Conservation (phyloP, 352 stramenopile genomes). For the Phytophthora vignae region DNA sequence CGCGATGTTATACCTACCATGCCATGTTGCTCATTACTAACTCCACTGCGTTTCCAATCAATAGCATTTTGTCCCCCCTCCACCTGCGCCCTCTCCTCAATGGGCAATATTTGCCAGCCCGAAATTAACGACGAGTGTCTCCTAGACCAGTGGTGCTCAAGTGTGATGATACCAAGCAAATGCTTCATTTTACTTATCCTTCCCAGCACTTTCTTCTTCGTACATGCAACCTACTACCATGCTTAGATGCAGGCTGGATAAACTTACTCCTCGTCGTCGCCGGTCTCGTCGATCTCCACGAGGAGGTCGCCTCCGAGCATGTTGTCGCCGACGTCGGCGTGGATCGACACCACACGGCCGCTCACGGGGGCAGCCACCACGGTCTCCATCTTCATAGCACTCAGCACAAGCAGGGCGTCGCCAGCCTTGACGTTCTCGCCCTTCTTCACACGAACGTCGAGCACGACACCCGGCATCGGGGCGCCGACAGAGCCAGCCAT, state of each 20-base stretch:
- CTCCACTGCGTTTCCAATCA: constrained; percentile 3
- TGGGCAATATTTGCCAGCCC: constrained; percentile 35
- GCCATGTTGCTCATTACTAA: neutral
- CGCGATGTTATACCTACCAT: neutral
- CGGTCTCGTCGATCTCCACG: constrained; percentile 94
- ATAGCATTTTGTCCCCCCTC: constrained; percentile 59
- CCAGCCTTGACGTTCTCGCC: constrained; percentile 94
- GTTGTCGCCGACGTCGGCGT: constrained; percentile 94
- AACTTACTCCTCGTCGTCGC: constrained; percentile 59
- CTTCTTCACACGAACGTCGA: constrained; percentile 95
- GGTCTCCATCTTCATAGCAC: constrained; percentile 99
- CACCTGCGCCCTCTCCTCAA: constrained; percentile 27
- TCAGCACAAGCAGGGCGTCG: constrained; percentile 94
- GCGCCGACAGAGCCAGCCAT: constrained; percentile 92
- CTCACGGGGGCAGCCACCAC: constrained; percentile 91
- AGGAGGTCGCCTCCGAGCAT: constrained; percentile 95
- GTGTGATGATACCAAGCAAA: constrained; percentile 18
- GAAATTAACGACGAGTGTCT: neutral
- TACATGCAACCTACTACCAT: constrained; percentile 19
- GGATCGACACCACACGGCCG: constrained; percentile 92
- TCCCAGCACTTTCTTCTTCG: constrained; percentile 17
- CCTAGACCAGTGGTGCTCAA: neutral
- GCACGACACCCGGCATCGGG: constrained; percentile 97
- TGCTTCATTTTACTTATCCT: constrained; percentile 34
- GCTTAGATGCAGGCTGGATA: constrained; percentile 19